Percentiles rank a stretch among this genome's conserved stretches.
phyloP scores from a whole-genome alignment of 2,329 filamentous ascomycete genomes.

The Bretziella fagacearum region DNA sequence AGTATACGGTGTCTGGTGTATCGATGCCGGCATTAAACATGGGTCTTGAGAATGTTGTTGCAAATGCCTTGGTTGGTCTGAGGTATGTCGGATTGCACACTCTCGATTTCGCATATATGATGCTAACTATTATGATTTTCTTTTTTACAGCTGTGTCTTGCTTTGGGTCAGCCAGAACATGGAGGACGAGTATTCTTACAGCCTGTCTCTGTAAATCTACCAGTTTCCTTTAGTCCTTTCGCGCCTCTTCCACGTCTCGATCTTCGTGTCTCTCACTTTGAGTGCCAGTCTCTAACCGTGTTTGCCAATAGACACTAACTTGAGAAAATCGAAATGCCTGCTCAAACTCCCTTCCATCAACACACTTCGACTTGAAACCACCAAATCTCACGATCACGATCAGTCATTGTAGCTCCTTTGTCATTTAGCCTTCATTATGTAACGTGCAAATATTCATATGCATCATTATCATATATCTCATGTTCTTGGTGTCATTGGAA shows the following conservation, averaged over 20 bases:
- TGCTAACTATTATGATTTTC: not conserved
- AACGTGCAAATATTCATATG: not conserved
- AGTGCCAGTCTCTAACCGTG: not conserved
- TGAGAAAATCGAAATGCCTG: not conserved
- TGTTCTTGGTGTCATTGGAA: not conserved
- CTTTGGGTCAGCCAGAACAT: slow-evolving; percentile 56
- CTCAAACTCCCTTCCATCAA: not conserved
- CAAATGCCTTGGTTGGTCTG: slow-evolving; percentile 45
- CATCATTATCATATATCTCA: not conserved
- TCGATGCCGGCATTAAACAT: slow-evolving; percentile 44
- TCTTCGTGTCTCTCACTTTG: not conserved
- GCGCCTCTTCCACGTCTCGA: not conserved
- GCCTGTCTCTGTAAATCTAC: slow-evolving; percentile 36
- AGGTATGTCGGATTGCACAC: slow-evolving; percentile 28
- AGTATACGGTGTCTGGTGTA: slow-evolving; percentile 41
- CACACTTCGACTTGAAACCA: not conserved
- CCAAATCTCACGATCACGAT: not conserved
- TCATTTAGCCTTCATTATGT: not conserved
- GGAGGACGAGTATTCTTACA: slow-evolving; percentile 56
- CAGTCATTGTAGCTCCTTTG: not conserved
- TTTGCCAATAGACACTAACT: not conserved
- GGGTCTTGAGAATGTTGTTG: slow-evolving; percentile 49
- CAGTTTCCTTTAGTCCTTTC: not conserved
- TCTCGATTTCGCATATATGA: not conserved
- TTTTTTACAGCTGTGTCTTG: slow-evolving; percentile 36